Base-by-base conservation (phyloP, 805 yeast species). In the Kodamaea laetipori region DNA sequence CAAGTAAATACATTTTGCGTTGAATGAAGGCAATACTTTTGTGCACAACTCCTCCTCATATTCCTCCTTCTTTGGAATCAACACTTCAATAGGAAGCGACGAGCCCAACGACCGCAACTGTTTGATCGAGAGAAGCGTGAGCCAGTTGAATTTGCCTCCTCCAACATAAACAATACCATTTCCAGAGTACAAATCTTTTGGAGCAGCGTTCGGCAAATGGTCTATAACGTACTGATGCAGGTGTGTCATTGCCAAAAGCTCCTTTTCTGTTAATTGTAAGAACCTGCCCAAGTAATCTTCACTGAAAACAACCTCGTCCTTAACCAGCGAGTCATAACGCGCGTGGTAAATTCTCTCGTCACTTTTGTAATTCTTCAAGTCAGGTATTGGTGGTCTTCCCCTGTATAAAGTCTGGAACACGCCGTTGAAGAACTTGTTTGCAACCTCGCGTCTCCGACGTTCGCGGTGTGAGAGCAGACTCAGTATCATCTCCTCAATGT, bases 131-230 rank as follows among this genome's bases (percentile, higher is more conserved):
- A 85, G 66, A 30, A 85, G 64, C 4, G 88, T 79, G 53, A 84
- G 71, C 76, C 92, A 83, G 48, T 86, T 80, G 62, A 80, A 85
- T 52, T 77, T 77, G 3, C 90, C 94, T 33, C 95, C 95, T 26
- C 92, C 95, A 21, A 86, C 90, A 54, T 73, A 81, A 19, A 78
- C 92, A 13, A 83, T 72, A 7, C 83, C 87, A 44, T 74, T 67
- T 1, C 83, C 70, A 17, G 55, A 39, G 48, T 69, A 70, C n/a
- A 69, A 52, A 8, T 61, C 60, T 6, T 51, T 41, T 1, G 74
- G 74, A 4, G 71, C 64, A 3, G 30, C 24, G 1, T 57, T 81
- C 4, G 86, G 58, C 15, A 84, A 55, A 24, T 62, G 64, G 2
- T 58, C 57, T 15, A 77, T 71, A 12, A 80, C 76, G 34, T 54